Base-by-base conservation (phyloP, 306 rosid genomes). In the Gynostemma pentaphyllum region DNA sequence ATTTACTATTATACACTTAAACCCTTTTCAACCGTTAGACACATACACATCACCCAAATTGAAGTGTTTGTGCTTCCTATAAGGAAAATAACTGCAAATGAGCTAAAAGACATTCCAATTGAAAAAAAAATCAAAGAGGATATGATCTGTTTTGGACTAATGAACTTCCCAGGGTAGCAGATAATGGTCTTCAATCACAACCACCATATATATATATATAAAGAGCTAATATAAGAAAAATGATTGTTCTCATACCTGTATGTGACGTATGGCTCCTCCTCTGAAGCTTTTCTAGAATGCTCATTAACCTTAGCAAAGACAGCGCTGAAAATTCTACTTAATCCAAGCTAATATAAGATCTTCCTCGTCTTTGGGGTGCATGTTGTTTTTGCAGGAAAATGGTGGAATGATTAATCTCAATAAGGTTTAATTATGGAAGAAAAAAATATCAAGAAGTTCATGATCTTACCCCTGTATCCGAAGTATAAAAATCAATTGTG, bases 231-330 rank as follows among this genome's bases (percentile, higher is more conserved):
- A 56, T 27, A 30, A 67, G 34, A 60, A 67, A 54, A 67, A 26
- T 5, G 44, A 29, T 12, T 2, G 15, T 41, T 67, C 7, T 0
- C 84, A 16, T 80, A 91, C 96, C 98, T 96, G 40, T 87, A 91
- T 61, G 96, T 85, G 30, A 91, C 90, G 73, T 69, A 91, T 4
- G 98, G 98, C 79, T 91, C 96, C 63, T 85, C 87, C 55, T 85
- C 51, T 67, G 86, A 64, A 91, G 74, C 74, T 83, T 85, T 62
- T 79, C 92, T 71, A 85, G 21, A 4, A 74, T 44, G 36, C 73
- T 81, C 86, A 45, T 67, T 84, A n/a, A 81, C 85, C 78, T 77
- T 88, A 45, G 83, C 72, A 67, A 91, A 82, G 30, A 91, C 88
- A 57, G 87, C 96, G 18, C 75, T 70, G 75, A 83, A 91, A 23